Percentiles rank a stretch among this genome's conserved stretches.
These are phyloP conservation scores for Claviceps digitariae DNA, from an alignment of 2,329 filamentous ascomycete genomes.

Conservation along the genomic window DNA sequence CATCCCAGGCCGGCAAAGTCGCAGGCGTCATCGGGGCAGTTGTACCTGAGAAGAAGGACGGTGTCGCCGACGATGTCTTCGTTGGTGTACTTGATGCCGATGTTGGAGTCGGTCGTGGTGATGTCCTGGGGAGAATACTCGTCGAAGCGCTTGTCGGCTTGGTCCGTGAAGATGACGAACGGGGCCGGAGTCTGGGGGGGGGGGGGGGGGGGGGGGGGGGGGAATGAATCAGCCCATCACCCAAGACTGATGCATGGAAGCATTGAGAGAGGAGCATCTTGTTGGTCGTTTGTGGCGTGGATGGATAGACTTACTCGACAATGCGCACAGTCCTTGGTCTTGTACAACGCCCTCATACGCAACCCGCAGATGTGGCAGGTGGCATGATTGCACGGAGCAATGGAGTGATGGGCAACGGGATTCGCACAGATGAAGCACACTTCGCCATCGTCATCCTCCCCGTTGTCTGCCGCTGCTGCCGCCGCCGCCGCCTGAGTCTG, in stretches of 20 bases:
- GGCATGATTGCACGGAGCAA: conserved; percentile 89
- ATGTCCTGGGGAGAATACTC: conserved; percentile 68
- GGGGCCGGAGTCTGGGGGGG: conserved; percentile 49
- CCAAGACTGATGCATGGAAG: neutral
- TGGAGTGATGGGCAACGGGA: conserved; percentile 70
- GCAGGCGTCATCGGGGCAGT: conserved; percentile 74
- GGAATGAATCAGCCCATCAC: neutral
- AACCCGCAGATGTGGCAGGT: conserved; percentile 95
- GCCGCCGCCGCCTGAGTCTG: conserved; percentile 9
- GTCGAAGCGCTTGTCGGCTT: conserved; percentile 66
- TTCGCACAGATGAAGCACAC: conserved; percentile 98
- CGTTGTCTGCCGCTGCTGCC: conserved; percentile 15
- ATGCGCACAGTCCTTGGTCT: conserved; percentile 92
- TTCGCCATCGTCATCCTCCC: conserved; percentile 48
- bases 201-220: too few species aligned
- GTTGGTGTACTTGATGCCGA: conserved; percentile 85
- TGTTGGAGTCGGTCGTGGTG: conserved; percentile 64
- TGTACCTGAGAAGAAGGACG: conserved; percentile 76
- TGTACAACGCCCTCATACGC: conserved; percentile 84
- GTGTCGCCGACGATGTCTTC: conserved; percentile 87
- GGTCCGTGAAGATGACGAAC: conserved; percentile 86
- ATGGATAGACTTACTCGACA: conserved; percentile 53
- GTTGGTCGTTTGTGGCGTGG: neutral
- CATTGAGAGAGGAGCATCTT: neutral
- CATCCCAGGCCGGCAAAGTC: conserved; percentile 64